Evolutionary conservation across 345 rosid genomes (phyloP), one percentile per base, ranked within the genome.

Genomic region (Mangifera indica): DNA sequence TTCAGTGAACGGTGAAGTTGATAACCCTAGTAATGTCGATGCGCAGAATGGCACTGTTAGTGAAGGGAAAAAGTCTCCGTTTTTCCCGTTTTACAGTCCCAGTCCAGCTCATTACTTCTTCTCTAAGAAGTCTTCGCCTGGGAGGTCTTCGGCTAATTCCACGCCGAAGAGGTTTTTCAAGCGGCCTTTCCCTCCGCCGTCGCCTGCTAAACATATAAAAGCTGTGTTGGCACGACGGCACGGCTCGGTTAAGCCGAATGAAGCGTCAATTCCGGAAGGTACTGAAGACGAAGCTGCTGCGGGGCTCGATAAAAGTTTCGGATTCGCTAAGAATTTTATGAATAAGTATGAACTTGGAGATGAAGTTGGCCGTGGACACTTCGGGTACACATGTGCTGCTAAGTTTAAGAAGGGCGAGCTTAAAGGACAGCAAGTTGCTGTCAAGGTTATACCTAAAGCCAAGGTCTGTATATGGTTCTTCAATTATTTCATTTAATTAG

Each of bases 311-410:
- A 95, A 87, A 85, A 88, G 89, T 71, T 92, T 94, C 60, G 97
- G 97, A 9, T 95, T 92, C 71, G 87, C 98, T 0, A 90, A 89
- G 80, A 83, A 92, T 51, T 88, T 95, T 63, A 81, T 74, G 32
- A 88, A 83, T 72, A 95, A 88, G 79, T 86, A 86, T 25, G 99
- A 92, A 85, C 84, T 95, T 5, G 98, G 93, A 52, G 91, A 90
- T 17, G 97, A 90, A 72, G 93, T 95, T 2, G 98, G 99, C 60
- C 83, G 98, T 74, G 99, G 99, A 14, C 99, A 95, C 84, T 91
- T 91, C 69, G 98, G 99, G 10, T 95, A 92, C 73, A 95, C 99
- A 67, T 92, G 98, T 72, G 81, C 85, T 29, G 99, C 99, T 18
- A 88, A 77, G 87, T 85, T 91, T 68, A 95, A 88, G 85, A 95